A percentile compares a stretch with the other conserved stretches of the same genome.
Evolutionary conservation across 2,329 filamentous ascomycete species (phyloP).

Genomic region (Macrophomina tecta): DNA sequence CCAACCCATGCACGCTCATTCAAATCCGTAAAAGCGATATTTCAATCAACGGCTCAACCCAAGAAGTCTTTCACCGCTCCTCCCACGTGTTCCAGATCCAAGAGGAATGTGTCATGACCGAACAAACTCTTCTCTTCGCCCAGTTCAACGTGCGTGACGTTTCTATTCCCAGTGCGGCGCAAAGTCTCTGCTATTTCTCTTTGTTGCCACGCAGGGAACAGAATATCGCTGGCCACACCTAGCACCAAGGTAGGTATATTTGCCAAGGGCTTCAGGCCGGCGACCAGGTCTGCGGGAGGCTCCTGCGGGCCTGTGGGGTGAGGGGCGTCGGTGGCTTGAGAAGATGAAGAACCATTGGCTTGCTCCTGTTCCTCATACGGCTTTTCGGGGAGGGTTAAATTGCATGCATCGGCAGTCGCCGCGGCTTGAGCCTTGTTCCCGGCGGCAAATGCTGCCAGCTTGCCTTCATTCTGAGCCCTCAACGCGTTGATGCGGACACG

Average conservation of each 20-base stretch:
- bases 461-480: constrained; percentile 65
- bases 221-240: constrained; percentile 92
- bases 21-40: constrained; percentile 5
- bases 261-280: constrained; percentile 72
- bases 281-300: constrained; percentile 80
- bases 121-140: constrained; percentile 95
- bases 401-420: constrained; percentile 64
- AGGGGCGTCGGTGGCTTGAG: constrained; percentile 3
- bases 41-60: constrained; percentile 49
- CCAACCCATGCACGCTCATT: constrained; percentile 25
- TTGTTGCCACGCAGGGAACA: constrained; percentile 99
- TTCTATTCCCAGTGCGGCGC: constrained; percentile 75
- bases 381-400: constrained; percentile 77
- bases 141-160: constrained; percentile 86
- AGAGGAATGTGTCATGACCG: constrained; percentile 93
- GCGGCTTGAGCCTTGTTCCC: constrained; percentile 37
- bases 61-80: constrained; percentile 82
- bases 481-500: constrained; percentile 68
- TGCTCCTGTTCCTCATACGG: constrained; percentile 88
- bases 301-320: constrained; percentile 46
- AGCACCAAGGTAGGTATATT: constrained; percentile 86
- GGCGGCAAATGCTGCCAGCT: constrained; percentile 57
- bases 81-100: constrained; percentile 91
- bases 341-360: constrained; percentile 28
- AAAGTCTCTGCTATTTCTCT: constrained; percentile 88